Evolutionary conservation across 2,329 filamentous ascomycete genomes (phyloP).

Genomic region (Talaromyces verruculosus): DNA sequence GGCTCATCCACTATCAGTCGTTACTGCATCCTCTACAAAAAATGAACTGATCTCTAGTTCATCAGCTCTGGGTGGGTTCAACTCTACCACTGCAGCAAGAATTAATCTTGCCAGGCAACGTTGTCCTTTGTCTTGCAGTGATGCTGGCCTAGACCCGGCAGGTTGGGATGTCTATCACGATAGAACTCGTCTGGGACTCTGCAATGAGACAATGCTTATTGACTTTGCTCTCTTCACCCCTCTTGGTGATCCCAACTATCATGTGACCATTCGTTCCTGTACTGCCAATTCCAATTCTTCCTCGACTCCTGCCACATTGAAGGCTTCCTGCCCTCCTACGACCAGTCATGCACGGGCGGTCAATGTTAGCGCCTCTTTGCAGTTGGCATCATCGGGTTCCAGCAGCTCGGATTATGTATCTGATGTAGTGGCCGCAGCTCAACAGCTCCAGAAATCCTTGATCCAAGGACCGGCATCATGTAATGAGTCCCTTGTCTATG

Average conservation of each 20-base stretch:
- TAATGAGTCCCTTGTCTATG: conserved; percentile 4
- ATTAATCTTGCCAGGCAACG: too few species aligned
- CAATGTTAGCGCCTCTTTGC: background rate
- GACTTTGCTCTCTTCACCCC: background rate
- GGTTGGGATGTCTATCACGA: background rate
- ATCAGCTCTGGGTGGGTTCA: too few species aligned
- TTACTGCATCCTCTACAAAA: too few species aligned
- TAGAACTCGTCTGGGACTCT: background rate
- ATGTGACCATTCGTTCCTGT: background rate
- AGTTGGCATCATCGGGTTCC: conserved; percentile 2
- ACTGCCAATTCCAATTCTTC: background rate
- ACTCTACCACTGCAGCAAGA: too few species aligned
- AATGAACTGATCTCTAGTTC: too few species aligned
- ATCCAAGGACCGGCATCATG: background rate
- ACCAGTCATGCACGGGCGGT: too few species aligned
- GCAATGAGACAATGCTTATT: background rate
- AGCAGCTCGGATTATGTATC: background rate
- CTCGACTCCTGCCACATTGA: background rate
- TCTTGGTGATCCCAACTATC: background rate
- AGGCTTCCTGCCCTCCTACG: too few species aligned
- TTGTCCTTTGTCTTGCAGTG: background rate
- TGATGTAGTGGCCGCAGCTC: background rate
- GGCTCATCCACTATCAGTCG: too few species aligned
- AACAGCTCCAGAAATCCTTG: background rate
- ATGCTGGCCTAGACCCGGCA: background rate